Base-by-base conservation (phyloP, 441 rosid genomes). In the Metrosideros polymorpha region DNA sequence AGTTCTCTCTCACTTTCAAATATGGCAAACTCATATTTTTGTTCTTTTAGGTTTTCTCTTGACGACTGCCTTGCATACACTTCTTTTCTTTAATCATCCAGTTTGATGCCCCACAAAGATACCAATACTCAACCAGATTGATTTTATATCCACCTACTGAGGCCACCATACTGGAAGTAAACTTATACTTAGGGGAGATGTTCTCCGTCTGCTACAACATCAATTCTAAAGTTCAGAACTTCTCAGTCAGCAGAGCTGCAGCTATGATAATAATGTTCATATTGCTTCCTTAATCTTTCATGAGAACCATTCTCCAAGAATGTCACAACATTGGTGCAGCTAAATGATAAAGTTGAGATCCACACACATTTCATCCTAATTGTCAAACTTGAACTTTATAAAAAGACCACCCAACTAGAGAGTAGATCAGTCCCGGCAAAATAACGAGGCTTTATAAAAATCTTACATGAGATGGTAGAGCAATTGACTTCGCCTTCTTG, bases 401-500 rank as follows among this genome's bases (percentile, higher is more conserved):
- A 61, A 52, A 54, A 84, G 51, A 57, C 71, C 52, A 35, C 76
- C 84, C n/a, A 49, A 24, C 50, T 66, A 56, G 42, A 45, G 32
- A 32, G 52, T 15, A 9, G 59, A 17, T 49, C 56, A n/a, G 63
- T 59, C 43, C 42, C 10, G 8, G 25, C 52, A 42, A 76, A 45
- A 53, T 15, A 51, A 29, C 12, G 24, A 47, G 51, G 84, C 88
- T 49, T 32, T 56, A 56, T 75, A 63, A 85, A 59, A 71, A 47
- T 56, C 85, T 85, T 94, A 97, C 99, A 90, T 98, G 98, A 87
- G 98, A 95, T 77, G 99, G 98, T 79, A 98, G 95, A 89, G 98
- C 97, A 90, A 98, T 94, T 55, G 98, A 98, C 90, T 96, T 96
- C 86, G 99, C 99, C 91, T 98, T 98, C 92, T 96, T 98, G 93